Base-by-base conservation (phyloP, 768 basidiomycete species). In the Rhizopogon salebrosus region DNA sequence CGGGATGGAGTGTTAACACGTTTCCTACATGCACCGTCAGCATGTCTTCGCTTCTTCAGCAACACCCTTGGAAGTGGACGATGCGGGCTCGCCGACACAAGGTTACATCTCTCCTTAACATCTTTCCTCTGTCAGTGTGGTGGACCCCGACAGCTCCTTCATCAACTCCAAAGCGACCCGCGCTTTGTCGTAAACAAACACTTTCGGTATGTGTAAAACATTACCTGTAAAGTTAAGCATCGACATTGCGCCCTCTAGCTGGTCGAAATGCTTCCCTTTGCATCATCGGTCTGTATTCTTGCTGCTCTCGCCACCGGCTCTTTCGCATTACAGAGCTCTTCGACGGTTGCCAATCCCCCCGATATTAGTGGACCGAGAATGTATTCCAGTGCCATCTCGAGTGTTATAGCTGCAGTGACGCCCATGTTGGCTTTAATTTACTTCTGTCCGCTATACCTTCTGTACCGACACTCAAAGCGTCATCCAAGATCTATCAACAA, bases 401-500 rank as follows among this genome's bases (percentile, higher is more conserved):
- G 67, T 26, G 49, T 70, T 34, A 67, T 73, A 49, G 65, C 68
- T 22, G 67, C 70, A 14, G 64, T 71, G 23, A 62, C 66, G 11
- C 63, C 72, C 6, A 63, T 72, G 60, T 41, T 71, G 18, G 66
- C 68, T 0, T 63, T 79, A 23, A 66, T 75, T 22, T 85, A 83
- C 62, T 68, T 83, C 53, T 76, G 73, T 16, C 72, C 71, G 10
- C 59, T 85, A 27, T 77, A 78, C 18, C 74, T 79, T 71, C 70
- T 74, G 7, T 76, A 78, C 57, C 72, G 75, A 16, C 74, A 75
- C 54, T 72, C 75, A 0, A 68, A 66, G 22, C 73, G 67, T 39
- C 71, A 77, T 48, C 80, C 77, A 26, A 72, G 70, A 40, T 72
- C 77, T 1, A 58, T 81, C 51, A 80, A 80, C 57, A 84, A 82